Conservation (phyloP, 2,329 filamentous ascomycete species). For the Colletotrichum falcatum region DNA sequence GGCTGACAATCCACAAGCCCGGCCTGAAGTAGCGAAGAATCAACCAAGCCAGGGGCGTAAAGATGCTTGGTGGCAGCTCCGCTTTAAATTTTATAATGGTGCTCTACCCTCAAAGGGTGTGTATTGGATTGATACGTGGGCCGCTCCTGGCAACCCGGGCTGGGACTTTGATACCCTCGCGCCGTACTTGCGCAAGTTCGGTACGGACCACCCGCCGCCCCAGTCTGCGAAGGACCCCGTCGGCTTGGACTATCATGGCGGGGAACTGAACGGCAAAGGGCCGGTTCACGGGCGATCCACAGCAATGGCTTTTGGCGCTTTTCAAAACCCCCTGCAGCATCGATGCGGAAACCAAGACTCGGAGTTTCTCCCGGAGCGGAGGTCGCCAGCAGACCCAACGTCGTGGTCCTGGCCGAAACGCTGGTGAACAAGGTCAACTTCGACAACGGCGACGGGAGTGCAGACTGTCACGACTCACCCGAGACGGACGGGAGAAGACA, state of each 20-base stretch:
- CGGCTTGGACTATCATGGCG: conserved; percentile 50
- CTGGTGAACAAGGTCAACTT: conserved; percentile 25
- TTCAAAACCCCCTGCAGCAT: conserved; percentile 49
- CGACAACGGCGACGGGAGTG: conserved; percentile 10
- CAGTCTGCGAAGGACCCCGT: conserved; percentile 46
- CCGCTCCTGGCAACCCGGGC: conserved; percentile 45
- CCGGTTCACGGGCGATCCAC: conserved; percentile 52
- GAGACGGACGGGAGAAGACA: conserved; percentile 29
- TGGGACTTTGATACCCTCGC: conserved; percentile 47
- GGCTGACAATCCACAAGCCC: conserved; percentile 30
- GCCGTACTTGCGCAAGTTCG: conserved; percentile 50
- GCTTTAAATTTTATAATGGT: conserved; percentile 45
- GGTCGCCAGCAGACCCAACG: conserved; percentile 40
- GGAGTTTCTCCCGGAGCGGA: conserved; percentile 49
- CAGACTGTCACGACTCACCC: conserved; percentile 22
- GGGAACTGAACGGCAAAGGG: conserved; percentile 48
- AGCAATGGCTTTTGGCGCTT: conserved; percentile 49
- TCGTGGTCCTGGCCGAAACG: conserved; percentile 44
- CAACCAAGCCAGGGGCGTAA: conserved; percentile 45
- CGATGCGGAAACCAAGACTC: conserved; percentile 47
- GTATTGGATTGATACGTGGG: conserved; percentile 47
- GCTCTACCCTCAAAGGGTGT: conserved; percentile 31
- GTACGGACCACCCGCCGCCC: conserved; percentile 47
- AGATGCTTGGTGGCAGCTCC: conserved; percentile 43
- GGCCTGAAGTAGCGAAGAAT: conserved; percentile 42